phyloP scores from a whole-genome alignment of 768 basidiomycete species.

The Leccinum olivaceopallidum region DNA sequence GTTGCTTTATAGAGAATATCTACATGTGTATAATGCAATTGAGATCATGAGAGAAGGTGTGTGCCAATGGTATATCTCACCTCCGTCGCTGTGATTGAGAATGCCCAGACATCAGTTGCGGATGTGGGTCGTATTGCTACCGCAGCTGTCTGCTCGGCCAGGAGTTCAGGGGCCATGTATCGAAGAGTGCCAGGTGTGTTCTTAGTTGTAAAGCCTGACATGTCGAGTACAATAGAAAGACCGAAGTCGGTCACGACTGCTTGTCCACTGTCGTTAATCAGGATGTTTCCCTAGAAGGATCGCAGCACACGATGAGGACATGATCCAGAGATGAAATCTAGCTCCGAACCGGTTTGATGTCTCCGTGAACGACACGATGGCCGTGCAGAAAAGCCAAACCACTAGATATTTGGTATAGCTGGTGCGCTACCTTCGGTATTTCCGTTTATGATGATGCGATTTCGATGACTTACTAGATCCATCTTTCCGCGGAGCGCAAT shows the following conservation, averaged over 20 bases:
- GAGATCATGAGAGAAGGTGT: background rate
- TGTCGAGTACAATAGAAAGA: conserved; percentile 38
- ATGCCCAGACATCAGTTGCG: conserved; percentile 39
- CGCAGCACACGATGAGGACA: background rate
- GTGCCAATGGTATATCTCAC: conserved; percentile 15
- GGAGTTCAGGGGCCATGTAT: conserved; percentile 42
- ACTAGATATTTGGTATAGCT: conserved; percentile 25
- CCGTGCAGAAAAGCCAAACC: conserved; percentile 29
- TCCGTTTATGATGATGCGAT: background rate
- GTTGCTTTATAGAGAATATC: conserved; percentile 27
- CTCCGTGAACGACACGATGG: conserved; percentile 34
- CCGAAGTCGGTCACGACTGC: conserved; percentile 42
- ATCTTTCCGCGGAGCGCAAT: conserved; percentile 18
- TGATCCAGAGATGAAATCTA: background rate
- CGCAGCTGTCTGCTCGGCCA: conserved; percentile 17
- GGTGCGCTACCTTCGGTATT: background rate
- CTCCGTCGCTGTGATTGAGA: conserved; percentile 38
- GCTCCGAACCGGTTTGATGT: conserved; percentile 38
- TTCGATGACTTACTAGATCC: conserved; percentile 20
- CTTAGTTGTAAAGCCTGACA: conserved; percentile 38
- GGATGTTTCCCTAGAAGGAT: conserved; percentile 35
- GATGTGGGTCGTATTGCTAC: conserved; percentile 23
- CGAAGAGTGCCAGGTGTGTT: conserved; percentile 36
- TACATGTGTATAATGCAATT: background rate
- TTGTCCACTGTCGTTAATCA: conserved; percentile 33